phyloP scores from a whole-genome alignment of 176 grass and related monocot species.

The Aegilops sharonensis region DNA sequence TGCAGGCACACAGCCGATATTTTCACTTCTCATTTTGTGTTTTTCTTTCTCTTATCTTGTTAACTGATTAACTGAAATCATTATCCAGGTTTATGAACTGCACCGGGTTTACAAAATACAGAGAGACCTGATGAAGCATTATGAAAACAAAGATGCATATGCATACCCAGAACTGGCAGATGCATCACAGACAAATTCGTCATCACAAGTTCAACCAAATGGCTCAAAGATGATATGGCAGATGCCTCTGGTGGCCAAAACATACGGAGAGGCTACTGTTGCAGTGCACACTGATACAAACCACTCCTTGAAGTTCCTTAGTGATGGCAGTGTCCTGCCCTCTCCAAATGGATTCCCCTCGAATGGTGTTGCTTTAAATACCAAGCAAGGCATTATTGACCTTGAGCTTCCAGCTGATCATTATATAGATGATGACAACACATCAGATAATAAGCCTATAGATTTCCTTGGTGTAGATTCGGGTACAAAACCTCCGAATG shows the following conservation, averaged over 20 bases:
- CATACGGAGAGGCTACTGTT: not conserved
- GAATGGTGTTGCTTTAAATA: constrained; percentile 25
- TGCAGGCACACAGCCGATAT: not conserved
- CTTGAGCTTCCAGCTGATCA: constrained; percentile 59
- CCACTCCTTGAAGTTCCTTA: constrained; percentile 57
- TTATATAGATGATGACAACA: constrained; percentile 56
- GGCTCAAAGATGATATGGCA: constrained; percentile 28
- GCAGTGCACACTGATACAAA: constrained; percentile 39
- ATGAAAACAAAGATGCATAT: constrained; percentile 45
- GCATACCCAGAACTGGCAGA: constrained; percentile 23
- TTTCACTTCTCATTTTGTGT: not conserved
- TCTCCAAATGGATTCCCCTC: constrained; percentile 56
- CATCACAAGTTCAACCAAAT: constrained; percentile 57
- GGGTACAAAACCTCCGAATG: constrained; percentile 22
- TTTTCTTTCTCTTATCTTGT: constrained; percentile 31
- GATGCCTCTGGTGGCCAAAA: no score
- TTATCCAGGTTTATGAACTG: constrained; percentile 89
- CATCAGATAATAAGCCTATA: constrained; percentile 31
- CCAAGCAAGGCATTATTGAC: constrained; percentile 49
- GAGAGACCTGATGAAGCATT: constrained; percentile 69
- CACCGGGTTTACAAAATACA: constrained; percentile 92
- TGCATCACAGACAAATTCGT: constrained; percentile 64
- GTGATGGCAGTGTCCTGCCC: constrained; percentile 73
- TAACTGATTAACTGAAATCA: not conserved
- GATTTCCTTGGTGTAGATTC: constrained; percentile 48